Evolutionary conservation across 495 filamentous ascomycete genomes (phyloP).

Genomic region (Xylaria palmicola): DNA sequence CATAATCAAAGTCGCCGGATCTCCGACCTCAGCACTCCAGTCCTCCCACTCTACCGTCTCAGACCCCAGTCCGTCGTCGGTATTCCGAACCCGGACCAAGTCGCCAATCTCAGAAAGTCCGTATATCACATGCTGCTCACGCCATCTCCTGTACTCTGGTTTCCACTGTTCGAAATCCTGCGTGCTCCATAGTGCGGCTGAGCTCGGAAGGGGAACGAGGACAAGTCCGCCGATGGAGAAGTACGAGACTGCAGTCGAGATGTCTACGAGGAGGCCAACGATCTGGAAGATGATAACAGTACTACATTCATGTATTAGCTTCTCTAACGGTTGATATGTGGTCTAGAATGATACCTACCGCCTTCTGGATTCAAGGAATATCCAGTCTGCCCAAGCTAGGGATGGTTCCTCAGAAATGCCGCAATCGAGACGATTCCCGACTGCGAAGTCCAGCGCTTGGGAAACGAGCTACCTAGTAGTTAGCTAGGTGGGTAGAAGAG

Average conservation of each 20-base stretch:
- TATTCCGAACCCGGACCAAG: background rate
- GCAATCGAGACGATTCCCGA: background rate
- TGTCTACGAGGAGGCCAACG: conserved; percentile 8
- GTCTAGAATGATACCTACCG: conserved; percentile 10
- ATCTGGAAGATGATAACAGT: conserved; percentile 14
- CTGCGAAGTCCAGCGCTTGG: background rate
- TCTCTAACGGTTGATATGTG: too few relatives aligned
- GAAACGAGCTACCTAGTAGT: background rate
- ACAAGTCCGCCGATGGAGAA: background rate
- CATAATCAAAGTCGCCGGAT: background rate
- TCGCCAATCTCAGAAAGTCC: background rate
- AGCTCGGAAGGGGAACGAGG: conserved; percentile 5
- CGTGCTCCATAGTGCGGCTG: background rate
- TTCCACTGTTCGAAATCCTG: conserved; percentile 1
- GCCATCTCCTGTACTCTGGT: background rate
- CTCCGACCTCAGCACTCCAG: conserved; percentile 8
- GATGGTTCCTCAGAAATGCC: background rate
- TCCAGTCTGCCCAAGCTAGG: conserved; percentile 7
- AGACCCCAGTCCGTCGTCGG: background rate
- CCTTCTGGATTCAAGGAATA: conserved; percentile 12
- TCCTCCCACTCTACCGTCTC: conserved; percentile 4
- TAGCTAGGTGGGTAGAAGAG: background rate
- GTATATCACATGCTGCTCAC: background rate
- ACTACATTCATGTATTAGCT: background rate
- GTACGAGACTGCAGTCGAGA: conserved; percentile 1